Evolutionary conservation across 192 early-diverging fungal species (phyloP).

Genomic region (Mortierella alpina): DNA sequence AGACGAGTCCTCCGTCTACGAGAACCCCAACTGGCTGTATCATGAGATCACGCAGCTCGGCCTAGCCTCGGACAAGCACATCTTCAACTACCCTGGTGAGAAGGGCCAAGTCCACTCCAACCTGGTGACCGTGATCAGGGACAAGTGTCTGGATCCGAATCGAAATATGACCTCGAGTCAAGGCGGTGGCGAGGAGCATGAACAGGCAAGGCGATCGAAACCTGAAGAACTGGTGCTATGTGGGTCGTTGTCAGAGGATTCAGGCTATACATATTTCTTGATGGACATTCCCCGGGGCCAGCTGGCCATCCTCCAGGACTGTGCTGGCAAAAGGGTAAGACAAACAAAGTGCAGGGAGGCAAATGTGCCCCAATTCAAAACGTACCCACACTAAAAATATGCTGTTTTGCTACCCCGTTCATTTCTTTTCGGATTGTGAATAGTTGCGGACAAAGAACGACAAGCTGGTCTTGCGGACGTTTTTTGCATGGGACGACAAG

Average conservation of each 20-base stretch:
- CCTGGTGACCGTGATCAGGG: constrained; percentile 57
- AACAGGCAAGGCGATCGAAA: background rate
- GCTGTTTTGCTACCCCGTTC: too few relatives aligned
- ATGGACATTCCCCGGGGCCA: constrained; percentile 48
- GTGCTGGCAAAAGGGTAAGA: constrained; percentile 51
- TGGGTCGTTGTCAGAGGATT: constrained; percentile 58
- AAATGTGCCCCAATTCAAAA: background rate
- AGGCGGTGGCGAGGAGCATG: background rate
- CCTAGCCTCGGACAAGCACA: constrained; percentile 33
- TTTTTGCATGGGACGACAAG: constrained; percentile 30
- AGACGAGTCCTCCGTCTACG: constrained; percentile 50
- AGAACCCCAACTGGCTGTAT: constrained; percentile 47
- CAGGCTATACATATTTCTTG: constrained; percentile 63
- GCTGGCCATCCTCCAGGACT: constrained; percentile 57
- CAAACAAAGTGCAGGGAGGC: background rate
- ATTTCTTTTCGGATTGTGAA: background rate
- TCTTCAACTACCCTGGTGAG: constrained; percentile 55
- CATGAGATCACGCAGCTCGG: constrained; percentile 18
- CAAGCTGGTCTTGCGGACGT: constrained; percentile 46
- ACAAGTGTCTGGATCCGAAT: constrained; percentile 32
- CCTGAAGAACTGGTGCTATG: constrained; percentile 37
- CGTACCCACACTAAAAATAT: background rate
- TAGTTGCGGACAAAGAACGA: constrained; percentile 39
- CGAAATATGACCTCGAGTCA: background rate
- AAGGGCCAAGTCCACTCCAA: constrained; percentile 61